Evolutionary conservation across 2,329 filamentous ascomycete species (phyloP).

Genomic region (Endoconidiophora polonica): DNA sequence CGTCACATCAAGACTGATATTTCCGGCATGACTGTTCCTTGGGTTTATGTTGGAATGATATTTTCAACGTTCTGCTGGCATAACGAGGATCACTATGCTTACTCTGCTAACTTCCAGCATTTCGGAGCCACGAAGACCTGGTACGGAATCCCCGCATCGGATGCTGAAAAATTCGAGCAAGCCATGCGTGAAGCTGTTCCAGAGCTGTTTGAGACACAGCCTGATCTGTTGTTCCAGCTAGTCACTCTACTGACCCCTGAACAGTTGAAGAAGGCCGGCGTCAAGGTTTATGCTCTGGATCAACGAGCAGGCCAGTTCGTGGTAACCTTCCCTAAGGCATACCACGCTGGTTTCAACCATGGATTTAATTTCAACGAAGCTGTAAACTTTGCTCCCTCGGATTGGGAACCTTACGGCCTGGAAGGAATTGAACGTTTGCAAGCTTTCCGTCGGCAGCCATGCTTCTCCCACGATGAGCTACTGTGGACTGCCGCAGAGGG

Average conservation of each 20-base stretch:
- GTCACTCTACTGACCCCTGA: conserved; percentile 93
- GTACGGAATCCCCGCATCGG: conserved; percentile 92
- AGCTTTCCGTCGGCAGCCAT: conserved; percentile 77
- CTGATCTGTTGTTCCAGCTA: conserved; percentile 87
- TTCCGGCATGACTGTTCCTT: conserved; percentile 97
- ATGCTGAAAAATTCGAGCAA: conserved; percentile 85
- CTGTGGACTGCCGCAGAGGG: conserved; percentile 77
- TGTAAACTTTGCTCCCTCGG: conserved; percentile 87
- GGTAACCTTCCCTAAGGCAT: conserved; percentile 90
- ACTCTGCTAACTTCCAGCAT: conserved; percentile 96
- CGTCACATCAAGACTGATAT: conserved; percentile 96
- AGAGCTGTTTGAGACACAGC: conserved; percentile 91
- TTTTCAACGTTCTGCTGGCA: conserved; percentile 99
- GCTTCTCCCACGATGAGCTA: conserved; percentile 93
- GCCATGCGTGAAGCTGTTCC: conserved; percentile 93
- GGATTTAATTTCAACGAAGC: conserved; percentile 99
- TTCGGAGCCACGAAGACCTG: conserved; percentile 97
- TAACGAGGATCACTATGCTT: conserved; percentile 95
- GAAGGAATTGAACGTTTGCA: conserved; percentile 74
- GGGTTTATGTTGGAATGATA: conserved; percentile 98
- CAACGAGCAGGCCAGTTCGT: conserved; percentile 92
- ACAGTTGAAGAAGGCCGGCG: conserved; percentile 80
- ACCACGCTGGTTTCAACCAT: conserved; percentile 96
- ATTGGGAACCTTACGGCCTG: conserved; percentile 89
- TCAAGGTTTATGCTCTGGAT: conserved; percentile 86